Conservation (phyloP, 345 rosid species). For the Aethionema arabicum region DNA sequence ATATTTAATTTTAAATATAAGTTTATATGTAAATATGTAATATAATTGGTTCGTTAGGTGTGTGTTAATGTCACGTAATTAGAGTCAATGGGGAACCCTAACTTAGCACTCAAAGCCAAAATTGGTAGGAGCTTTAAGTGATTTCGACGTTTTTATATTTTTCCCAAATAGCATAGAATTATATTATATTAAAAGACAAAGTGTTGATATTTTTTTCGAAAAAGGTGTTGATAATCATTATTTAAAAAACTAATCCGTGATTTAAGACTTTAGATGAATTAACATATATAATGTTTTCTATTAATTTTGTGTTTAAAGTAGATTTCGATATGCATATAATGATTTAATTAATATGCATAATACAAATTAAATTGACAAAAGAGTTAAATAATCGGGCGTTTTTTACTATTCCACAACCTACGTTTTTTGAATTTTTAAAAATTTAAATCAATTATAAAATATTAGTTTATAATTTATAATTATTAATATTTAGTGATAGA, state of each 20-base stretch:
- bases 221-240: not conserved
- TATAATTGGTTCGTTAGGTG: constrained; percentile 29
- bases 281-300: constrained; percentile 29
- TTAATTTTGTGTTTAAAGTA: too few relatives aligned
- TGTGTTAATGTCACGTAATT: constrained; percentile 25
- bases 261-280: constrained; percentile 5
- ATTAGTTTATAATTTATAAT: too few relatives aligned
- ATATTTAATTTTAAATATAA: not conserved
- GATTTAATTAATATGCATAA: too few relatives aligned
- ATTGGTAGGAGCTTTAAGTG: constrained; percentile 35
- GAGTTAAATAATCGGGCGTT: too few relatives aligned
- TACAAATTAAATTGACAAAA: too few relatives aligned
- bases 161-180: not conserved
- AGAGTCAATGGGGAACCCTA: constrained; percentile 38
- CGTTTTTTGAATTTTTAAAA: too few relatives aligned
- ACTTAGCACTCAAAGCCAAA: constrained; percentile 36
- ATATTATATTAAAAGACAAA: not conserved
- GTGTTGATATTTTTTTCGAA: not conserved
- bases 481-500: too few relatives aligned
- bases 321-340: too few relatives aligned
- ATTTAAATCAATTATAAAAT: too few relatives aligned
- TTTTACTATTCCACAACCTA: too few relatives aligned
- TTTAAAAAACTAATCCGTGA: not conserved
- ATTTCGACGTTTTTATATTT: constrained; percentile 33
- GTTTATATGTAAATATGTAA: not conserved